Conservation (phyloP, 495 filamentous ascomycete genomes). For the Aspergillus kassunensis region DNA sequence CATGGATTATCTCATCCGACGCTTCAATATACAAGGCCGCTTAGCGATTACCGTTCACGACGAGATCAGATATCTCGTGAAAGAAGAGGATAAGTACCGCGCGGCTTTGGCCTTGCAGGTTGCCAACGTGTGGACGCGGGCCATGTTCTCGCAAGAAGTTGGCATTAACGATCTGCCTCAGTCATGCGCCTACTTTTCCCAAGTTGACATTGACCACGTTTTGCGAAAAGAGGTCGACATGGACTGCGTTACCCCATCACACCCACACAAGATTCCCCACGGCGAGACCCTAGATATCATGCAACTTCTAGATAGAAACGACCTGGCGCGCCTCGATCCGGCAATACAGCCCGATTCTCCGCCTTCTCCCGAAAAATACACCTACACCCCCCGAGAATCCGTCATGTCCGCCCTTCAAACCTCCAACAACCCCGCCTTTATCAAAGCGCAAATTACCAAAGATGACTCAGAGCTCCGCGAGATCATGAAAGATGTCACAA, state of each 20-base stretch:
- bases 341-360: constrained; percentile 52
- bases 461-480: constrained; percentile 70
- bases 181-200: constrained; percentile 90
- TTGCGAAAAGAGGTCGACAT: constrained; percentile 96
- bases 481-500: constrained; percentile 58
- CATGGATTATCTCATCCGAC: constrained; percentile 92
- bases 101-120: constrained; percentile 89
- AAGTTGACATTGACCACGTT: constrained; percentile 89
- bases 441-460: constrained; percentile 78
- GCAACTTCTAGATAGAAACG: constrained; percentile 66
- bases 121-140: constrained; percentile 92
- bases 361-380: constrained; percentile 49
- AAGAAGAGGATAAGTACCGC: constrained; percentile 80
- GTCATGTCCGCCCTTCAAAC: constrained; percentile 69
- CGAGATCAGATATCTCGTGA: constrained; percentile 91
- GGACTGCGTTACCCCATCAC: constrained; percentile 90
- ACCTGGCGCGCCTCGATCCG: constrained; percentile 60
- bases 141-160: constrained; percentile 95
- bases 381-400: constrained; percentile 66
- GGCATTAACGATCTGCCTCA: constrained; percentile 94
- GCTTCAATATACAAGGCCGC: constrained; percentile 77
- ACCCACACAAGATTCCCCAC: constrained; percentile 70
- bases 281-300: constrained; percentile 83
- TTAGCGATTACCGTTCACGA: constrained; percentile 95
- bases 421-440: constrained; percentile 55